Base-by-base conservation (phyloP, 2,329 filamentous ascomycete genomes). In the Sporothrix dimorphospora region DNA sequence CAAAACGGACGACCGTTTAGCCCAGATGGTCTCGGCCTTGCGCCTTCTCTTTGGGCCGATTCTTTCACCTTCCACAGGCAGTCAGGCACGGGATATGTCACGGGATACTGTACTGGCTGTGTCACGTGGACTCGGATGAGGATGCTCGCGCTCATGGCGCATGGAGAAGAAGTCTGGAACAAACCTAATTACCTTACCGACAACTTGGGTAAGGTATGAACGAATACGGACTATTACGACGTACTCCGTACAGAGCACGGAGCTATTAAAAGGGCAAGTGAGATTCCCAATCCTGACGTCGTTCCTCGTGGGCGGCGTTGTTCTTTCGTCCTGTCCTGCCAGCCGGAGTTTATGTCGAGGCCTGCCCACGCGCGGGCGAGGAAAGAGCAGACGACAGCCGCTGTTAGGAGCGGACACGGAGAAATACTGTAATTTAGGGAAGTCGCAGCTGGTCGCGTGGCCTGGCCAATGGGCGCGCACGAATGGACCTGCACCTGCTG, bases 1-100 rank as follows among this genome's bases (percentile, higher is more conserved):
- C 45, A 67, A 67, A 51, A 51, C 65, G 21, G 45, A 16, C 45
- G 19, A 16, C 65, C 12, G 63, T 51, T 51, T 67, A 67, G 65
- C 42, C 42, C 63, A 47, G 1, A 8, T 16, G 30, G 38, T 14
- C 53, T 24, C 21, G 63, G 21, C 63, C 63, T 66, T 30, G 63
- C 8, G 63, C 16, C 24, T 47, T 66, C 59, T 38, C 30, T 34
- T 30, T 59, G 55, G 55, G 9, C 5, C 16, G 55, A 45, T 63
- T 63, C 63, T 66, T 27, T 30, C 42, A 65, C 59, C 59, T 65
- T 65, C 63, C 27, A 66, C n/a, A 6, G 2, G 16, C 19, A n/a
- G 16, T n/a, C 19, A 8, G 16, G 34, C 63, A 66, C 63, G 63
- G 12, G 59, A 34, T n/a, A 12, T n/a, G 16, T 49, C 63, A 66